Evolutionary conservation across 2,329 filamentous ascomycete genomes (phyloP).

Genomic region (Eurotiales sp.): DNA sequence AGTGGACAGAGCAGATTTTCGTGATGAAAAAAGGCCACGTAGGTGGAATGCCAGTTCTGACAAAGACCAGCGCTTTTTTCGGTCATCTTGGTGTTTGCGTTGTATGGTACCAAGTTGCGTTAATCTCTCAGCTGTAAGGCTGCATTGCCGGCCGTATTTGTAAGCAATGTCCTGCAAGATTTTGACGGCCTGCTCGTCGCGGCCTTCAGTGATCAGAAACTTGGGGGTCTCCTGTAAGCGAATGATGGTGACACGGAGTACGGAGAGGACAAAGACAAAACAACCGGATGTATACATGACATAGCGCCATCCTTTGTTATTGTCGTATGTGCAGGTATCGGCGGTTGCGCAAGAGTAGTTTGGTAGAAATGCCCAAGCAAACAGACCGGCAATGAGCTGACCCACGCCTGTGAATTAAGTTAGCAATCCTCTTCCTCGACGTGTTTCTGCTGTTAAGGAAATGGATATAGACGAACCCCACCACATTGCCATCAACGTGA

Average conservation of each 20-base stretch:
- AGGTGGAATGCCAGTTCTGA: conserved; percentile 52
- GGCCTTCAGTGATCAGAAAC: conserved; percentile 52
- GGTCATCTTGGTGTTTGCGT: conserved; percentile 30
- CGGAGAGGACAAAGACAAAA: conserved; percentile 52
- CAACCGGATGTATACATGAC: conserved; percentile 52
- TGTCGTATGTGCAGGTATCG: conserved; percentile 46
- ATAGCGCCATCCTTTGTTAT: conserved; percentile 58
- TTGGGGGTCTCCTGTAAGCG: conserved; percentile 56
- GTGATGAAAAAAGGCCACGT: conserved; percentile 61
- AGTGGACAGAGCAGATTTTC: conserved; percentile 58
- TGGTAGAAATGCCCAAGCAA: conserved; percentile 51
- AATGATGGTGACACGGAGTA: conserved; percentile 53
- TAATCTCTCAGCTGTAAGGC: conserved; percentile 49
- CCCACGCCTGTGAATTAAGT: conserved; percentile 35
- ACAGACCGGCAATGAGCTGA: conserved; percentile 50
- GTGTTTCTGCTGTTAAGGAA: no score
- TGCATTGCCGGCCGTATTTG: conserved; percentile 52
- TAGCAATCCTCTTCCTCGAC: conserved; percentile 14
- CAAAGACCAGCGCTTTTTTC: conserved; percentile 23
- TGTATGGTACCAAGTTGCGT: conserved; percentile 43
- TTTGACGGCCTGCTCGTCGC: conserved; percentile 49
- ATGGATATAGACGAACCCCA: conserved; percentile 25
- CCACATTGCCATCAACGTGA: conserved; percentile 33
- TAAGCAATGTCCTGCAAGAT: conserved; percentile 49
- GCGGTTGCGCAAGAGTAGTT: conserved; percentile 48